phyloP scores from a whole-genome alignment of 2,329 filamentous ascomycete species.

The Thielaviopsis ethacetica region DNA sequence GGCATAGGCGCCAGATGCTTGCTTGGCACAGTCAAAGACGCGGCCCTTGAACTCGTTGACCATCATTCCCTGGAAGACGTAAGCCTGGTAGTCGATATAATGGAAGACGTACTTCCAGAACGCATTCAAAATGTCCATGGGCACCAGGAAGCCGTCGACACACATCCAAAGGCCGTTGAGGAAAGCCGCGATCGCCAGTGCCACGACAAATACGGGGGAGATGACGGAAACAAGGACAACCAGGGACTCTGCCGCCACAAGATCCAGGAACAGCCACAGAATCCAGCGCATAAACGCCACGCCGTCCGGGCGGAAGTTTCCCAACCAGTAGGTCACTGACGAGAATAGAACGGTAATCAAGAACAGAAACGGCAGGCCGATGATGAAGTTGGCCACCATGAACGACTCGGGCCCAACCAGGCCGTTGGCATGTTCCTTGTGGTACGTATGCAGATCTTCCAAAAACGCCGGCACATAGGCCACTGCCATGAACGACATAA shows the following conservation, averaged over 20 bases:
- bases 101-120: constrained; percentile 83
- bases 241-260: constrained; percentile 66
- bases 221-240: constrained; percentile 61
- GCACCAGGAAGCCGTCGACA: constrained; percentile 68
- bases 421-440: constrained; percentile 68
- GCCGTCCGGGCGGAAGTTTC: constrained; percentile 52
- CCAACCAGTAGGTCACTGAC: constrained; percentile 62
- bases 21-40: constrained; percentile 40
- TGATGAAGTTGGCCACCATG: constrained; percentile 63
- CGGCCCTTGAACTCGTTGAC: constrained; percentile 63
- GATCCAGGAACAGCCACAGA: constrained; percentile 72
- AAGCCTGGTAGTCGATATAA: constrained; percentile 76
- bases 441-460: constrained; percentile 56
- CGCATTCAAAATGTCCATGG: constrained; percentile 53
- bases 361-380: constrained; percentile 69
- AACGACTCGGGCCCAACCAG: constrained; percentile 61
- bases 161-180: constrained; percentile 85
- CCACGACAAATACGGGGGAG: constrained; percentile 64
- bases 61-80: constrained; percentile 89
- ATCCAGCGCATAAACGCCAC: constrained; percentile 60
- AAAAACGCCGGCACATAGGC: constrained; percentile 75
- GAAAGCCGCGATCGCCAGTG: constrained; percentile 66
- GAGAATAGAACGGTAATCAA: constrained; percentile 63
- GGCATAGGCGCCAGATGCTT: constrained; percentile 29
- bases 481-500: constrained; percentile 69